Base-by-base conservation (phyloP, 2,329 filamentous ascomycete genomes). In the Cladosporium sp. region DNA sequence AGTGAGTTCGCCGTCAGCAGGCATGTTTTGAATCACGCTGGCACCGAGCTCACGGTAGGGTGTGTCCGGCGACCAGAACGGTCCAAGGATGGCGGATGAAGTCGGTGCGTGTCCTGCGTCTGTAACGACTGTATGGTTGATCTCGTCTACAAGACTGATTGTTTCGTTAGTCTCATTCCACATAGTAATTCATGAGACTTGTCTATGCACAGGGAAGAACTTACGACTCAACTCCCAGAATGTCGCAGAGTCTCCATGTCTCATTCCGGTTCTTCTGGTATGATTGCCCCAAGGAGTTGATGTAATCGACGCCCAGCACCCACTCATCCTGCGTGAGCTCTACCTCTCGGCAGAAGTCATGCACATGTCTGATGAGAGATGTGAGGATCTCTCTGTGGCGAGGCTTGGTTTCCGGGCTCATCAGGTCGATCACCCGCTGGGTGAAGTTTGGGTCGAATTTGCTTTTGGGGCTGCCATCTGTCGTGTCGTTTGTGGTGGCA, bases 41-140 rank as follows among this genome's bases (percentile, higher is more conserved):
- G 34, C 75, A 56, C 84, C 84, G 59, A 80, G 75, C 20, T 80
- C 75, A 39, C 84, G 82, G 78, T 85, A 86, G 29, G 84, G 85
- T 1, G 84, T 82, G 60, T 86, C 75, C 59, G 84, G 83, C 11
- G 80, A 84, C 84, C 84, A 88, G 76, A 88, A 88, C 58, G 84
- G 85, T 2, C 85, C 84, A 52, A 88, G 81, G 61, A 88, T 88
- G 54, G 84, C 78, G 53, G 83, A 85, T 2, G 83, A 85, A n/a
- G 84, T 88, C 40, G 84, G 83, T 54, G 78, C 74, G 47, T 78
- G 66, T 61, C 74, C 73, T 51, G 76, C 74, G 49, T 84, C 81
- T 55, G 79, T 78, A 61, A 82, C 70, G 65, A 81, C 71, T 19
- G 57, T 47, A 62, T 76, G 79, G 72, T 82, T 76, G 58, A 47